phyloP scores from a whole-genome alignment of 2,329 filamentous ascomycete species.

The Paecilomyces niveus region DNA sequence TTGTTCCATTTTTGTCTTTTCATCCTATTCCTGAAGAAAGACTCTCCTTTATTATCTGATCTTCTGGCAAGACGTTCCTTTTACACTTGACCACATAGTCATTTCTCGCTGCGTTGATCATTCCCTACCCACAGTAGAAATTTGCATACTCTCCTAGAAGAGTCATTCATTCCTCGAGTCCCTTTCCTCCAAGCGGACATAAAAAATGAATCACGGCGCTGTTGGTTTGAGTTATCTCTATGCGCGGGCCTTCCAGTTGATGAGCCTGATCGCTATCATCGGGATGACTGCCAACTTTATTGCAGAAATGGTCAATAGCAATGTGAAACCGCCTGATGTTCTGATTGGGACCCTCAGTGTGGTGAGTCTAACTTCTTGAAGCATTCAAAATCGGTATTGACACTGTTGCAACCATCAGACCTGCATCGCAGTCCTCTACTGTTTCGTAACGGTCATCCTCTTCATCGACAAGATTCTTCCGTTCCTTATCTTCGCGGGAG shows the following conservation, averaged over 20 bases:
- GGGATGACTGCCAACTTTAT: constrained; percentile 80
- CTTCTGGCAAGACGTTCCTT: constrained; percentile 4
- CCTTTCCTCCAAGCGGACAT: not conserved
- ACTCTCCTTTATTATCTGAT: not conserved
- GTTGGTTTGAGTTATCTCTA: constrained; percentile 72
- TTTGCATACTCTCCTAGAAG: not conserved
- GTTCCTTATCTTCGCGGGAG: constrained; percentile 58
- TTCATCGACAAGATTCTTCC: constrained; percentile 71
- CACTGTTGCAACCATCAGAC: constrained; percentile 45
- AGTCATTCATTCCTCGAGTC: not conserved
- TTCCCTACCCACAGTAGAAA: not conserved
- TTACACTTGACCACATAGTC: not conserved
- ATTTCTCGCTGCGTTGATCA: not conserved
- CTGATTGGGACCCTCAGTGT: constrained; percentile 73
- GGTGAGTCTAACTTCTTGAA: constrained; percentile 46
- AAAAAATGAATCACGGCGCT: constrained; percentile 50
- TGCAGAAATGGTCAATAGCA: constrained; percentile 60
- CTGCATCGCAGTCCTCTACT: constrained; percentile 71
- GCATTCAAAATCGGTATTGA: not conserved
- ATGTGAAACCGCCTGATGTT: constrained; percentile 61
- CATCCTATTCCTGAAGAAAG: not conserved
- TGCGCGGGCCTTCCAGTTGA: constrained; percentile 62
- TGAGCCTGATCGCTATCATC: constrained; percentile 68
- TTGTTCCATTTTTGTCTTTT: not conserved
- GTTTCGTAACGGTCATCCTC: constrained; percentile 71